A percentile compares a stretch with the other conserved stretches of the same genome.
Evolutionary conservation across 2,329 filamentous ascomycete genomes (phyloP).

Genomic region (Thermothelomyces thermophilus): DNA sequence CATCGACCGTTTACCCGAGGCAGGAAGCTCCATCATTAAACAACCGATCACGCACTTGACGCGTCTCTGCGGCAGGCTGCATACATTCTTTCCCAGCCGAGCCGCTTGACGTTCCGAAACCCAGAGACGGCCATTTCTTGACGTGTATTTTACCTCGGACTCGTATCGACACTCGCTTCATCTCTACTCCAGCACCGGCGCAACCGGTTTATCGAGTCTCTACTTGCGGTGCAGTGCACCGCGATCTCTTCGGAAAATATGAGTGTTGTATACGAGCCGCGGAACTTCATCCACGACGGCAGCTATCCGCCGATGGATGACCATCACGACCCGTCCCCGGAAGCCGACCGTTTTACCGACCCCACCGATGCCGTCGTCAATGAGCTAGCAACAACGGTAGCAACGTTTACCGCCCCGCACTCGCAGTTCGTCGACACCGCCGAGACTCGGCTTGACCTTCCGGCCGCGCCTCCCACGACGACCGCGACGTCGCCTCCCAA

Average conservation of each 20-base stretch:
- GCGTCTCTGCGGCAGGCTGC: conserved; percentile 4
- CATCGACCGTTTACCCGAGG: not conserved
- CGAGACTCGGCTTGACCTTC: conserved; percentile 34
- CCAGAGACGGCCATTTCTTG: not conserved
- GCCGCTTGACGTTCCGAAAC: not conserved
- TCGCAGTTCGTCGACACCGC: conserved; percentile 26
- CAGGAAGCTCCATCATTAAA: conserved; percentile 6
- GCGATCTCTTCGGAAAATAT: conserved; percentile 15
- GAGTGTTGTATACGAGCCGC: conserved; percentile 44
- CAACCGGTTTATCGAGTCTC: conserved; percentile 6
- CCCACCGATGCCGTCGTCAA: conserved; percentile 32
- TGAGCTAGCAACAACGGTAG: conserved; percentile 30
- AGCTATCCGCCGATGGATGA: conserved; percentile 43
- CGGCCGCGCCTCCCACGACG: conserved; percentile 20
- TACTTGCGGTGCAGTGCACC: conserved; percentile 8
- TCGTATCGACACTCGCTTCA: not conserved
- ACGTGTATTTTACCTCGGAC: not conserved
- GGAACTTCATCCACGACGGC: conserved; percentile 43
- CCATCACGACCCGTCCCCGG: conserved; percentile 32
- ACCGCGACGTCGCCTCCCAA: conserved; percentile 23
- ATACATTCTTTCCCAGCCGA: conserved; percentile 3
- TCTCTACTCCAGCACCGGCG: not conserved
- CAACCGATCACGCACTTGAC: conserved; percentile 6
- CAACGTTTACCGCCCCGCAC: conserved; percentile 29
- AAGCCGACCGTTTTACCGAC: conserved; percentile 36